Base-by-base conservation (phyloP, 352 stramenopile species). In the Blastocystis sp. region DNA sequence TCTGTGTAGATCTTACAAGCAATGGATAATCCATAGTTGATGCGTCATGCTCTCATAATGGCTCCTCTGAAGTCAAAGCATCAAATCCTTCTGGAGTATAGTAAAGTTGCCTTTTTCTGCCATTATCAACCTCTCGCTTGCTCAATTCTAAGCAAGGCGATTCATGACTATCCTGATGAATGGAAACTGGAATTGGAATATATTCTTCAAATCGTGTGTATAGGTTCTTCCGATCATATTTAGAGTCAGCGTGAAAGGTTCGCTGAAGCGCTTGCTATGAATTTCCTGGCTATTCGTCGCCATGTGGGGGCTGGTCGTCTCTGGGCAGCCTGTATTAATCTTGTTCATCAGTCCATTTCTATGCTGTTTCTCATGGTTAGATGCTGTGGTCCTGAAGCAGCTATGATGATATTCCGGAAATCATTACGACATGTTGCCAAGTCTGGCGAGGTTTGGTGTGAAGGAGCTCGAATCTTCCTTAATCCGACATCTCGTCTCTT, bases 371-470 rank as follows among this genome's bases (percentile, higher is more conserved):
- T 89, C 1, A 89, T n/a, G 3, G 2, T 4, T 57, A 89, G 78
- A 44, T 11, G 53, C 5, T 89, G 92, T 90, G 92, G 92, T 76
- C 93, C 91, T 42, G 92, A 95, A 90, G 78, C 92, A 56, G 90
- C 91, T 58, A 57, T 90, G 22, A 44, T 79, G 0, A 87, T 91
- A 5, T 91, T 92, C 33, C 62, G 54, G 64, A 75, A 90, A 60
- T 93, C 94, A 24, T 90, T 97, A 27, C 92, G 93, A 89, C 91
- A 93, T 59, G 94, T 96, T 35, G 94, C 94, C 9, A 96, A 96
- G 90, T 95, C 92, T 68, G 94, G 94, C 30, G 94, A 97, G 87
- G 94, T 97, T 0, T 97, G 94, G 94, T 96, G 94, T 90, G 94
- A 96, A 91, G 93, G 92, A 53, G 92, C 92, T 15, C 91, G 92